Percentiles rank a stretch among this genome's conserved stretches.
phyloP scores from a whole-genome alignment of 345 rosid genomes.

The Linum tenue region DNA sequence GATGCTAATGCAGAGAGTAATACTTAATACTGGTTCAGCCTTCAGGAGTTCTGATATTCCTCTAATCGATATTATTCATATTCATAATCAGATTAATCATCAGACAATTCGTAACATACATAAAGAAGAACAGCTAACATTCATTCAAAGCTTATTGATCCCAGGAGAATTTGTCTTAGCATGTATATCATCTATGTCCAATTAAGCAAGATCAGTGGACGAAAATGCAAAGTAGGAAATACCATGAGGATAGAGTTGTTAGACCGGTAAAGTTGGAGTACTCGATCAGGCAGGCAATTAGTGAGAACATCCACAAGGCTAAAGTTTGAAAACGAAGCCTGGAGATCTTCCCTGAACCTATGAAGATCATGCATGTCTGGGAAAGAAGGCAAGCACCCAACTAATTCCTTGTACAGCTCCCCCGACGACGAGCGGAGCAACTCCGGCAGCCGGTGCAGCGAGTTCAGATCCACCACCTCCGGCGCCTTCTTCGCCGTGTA shows the following conservation, averaged over 20 bases:
- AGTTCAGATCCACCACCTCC: slow-evolving; percentile 57
- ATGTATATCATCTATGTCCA: too few relatives aligned
- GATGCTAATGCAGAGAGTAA: neutral
- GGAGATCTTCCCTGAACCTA: slow-evolving; percentile 34
- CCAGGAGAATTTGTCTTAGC: too few relatives aligned
- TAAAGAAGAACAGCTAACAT: too few relatives aligned
- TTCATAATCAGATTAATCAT: too few relatives aligned
- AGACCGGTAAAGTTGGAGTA: slow-evolving; percentile 55
- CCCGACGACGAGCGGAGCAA: slow-evolving; percentile 22
- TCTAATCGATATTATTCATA: too few relatives aligned
- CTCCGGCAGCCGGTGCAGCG: slow-evolving; percentile 41
- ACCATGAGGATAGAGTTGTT: slow-evolving; percentile 78
- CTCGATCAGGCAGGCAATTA: slow-evolving; percentile 79
- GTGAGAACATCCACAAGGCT: slow-evolving; percentile 64
- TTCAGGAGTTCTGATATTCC: neutral
- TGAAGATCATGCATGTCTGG: slow-evolving; percentile 52
- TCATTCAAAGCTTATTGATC: too few relatives aligned
- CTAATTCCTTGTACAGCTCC: slow-evolving; percentile 57
- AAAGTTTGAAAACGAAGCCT: slow-evolving; percentile 38
- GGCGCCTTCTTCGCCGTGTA: slow-evolving; percentile 80
- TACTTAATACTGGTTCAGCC: neutral
- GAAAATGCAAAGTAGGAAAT: slow-evolving; percentile 1
- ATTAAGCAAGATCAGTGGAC: neutral
- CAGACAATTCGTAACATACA: too few relatives aligned
- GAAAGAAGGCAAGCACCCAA: slow-evolving; percentile 55